phyloP scores from a whole-genome alignment of 768 basidiomycete species.

The Trametes sanguinea region DNA sequence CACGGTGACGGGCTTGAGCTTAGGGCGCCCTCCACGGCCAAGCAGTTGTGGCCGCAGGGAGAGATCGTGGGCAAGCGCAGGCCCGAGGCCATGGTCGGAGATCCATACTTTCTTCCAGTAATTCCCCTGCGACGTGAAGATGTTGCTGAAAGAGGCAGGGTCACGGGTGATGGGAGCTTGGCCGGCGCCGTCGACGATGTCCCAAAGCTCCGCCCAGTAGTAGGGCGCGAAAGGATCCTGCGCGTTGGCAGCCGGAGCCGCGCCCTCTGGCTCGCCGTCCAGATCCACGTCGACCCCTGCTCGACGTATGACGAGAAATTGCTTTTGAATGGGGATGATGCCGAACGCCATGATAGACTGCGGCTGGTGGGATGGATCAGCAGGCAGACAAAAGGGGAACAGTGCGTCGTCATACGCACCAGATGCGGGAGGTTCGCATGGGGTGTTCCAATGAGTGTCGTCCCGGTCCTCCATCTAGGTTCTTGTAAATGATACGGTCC shows the following conservation, averaged over 20 bases:
- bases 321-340: slow-evolving; percentile 22
- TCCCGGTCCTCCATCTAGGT: slow-evolving; percentile 40
- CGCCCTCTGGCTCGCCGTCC: not conserved
- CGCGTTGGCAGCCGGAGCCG: not conserved
- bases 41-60: slow-evolving; percentile 1
- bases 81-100: slow-evolving; percentile 18
- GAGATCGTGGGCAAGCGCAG: slow-evolving; percentile 9
- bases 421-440: not conserved
- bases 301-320: slow-evolving; percentile 28
- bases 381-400: too few species aligned
- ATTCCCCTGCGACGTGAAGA: slow-evolving; percentile 3
- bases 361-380: not conserved
- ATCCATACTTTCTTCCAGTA: slow-evolving; percentile 15
- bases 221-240: slow-evolving; percentile 1
- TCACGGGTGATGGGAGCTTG: not conserved
- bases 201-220: slow-evolving; percentile 23
- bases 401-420: not conserved
- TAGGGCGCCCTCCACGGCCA: not conserved
- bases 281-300: not conserved
- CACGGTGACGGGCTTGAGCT: slow-evolving; percentile 12
- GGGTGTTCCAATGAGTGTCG: slow-evolving; percentile 39
- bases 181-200: slow-evolving; percentile 14
- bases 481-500: slow-evolving; percentile 45
- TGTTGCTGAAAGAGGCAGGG: not conserved
- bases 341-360: slow-evolving; percentile 23